These are phyloP conservation scores for Vicia sativa DNA, from an alignment of 306 rosid genomes.

Conservation along the genomic window DNA sequence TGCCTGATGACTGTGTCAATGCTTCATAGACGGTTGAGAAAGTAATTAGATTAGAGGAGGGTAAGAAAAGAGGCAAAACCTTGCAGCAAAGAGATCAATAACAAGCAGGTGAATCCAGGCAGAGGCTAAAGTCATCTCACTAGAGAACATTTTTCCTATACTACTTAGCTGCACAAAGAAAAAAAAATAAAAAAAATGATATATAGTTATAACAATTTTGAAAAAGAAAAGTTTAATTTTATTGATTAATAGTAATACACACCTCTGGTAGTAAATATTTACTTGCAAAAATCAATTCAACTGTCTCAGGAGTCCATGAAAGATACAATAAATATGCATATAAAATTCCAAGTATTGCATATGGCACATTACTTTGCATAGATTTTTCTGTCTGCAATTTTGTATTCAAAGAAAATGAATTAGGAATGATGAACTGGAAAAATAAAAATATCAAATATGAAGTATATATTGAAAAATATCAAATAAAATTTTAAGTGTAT, in stretches of 20 bases:
- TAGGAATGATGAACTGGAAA: not conserved
- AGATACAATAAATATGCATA: constrained; percentile 77
- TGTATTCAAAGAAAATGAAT: constrained; percentile 35
- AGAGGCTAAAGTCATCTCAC: constrained; percentile 84
- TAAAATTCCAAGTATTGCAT: constrained; percentile 68
- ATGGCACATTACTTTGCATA: constrained; percentile 71
- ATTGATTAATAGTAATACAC: constrained; percentile 26
- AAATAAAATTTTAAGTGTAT: no score
- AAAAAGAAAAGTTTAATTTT: constrained; percentile 17
- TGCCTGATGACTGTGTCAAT: no score
- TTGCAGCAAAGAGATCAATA: constrained; percentile 90
- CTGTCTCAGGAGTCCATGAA: constrained; percentile 90
- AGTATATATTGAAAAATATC: no score
- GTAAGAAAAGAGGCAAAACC: constrained; percentile 44
- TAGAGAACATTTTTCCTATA: constrained; percentile 79
- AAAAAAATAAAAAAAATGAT: not conserved
- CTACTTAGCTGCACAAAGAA: constrained; percentile 61
- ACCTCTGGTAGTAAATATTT: constrained; percentile 91
- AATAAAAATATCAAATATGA: not conserved
- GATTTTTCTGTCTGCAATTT: constrained; percentile 68
- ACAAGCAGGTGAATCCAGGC: constrained; percentile 91
- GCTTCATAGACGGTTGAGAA: constrained; percentile 8
- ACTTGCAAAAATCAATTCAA: constrained; percentile 63
- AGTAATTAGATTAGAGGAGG: not conserved
- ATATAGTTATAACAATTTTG: constrained; percentile 11